Percentiles rank a stretch among this genome's conserved stretches.
Conservation (phyloP, 2,329 filamentous ascomycete species). For the Colletotrichum scovillei region DNA sequence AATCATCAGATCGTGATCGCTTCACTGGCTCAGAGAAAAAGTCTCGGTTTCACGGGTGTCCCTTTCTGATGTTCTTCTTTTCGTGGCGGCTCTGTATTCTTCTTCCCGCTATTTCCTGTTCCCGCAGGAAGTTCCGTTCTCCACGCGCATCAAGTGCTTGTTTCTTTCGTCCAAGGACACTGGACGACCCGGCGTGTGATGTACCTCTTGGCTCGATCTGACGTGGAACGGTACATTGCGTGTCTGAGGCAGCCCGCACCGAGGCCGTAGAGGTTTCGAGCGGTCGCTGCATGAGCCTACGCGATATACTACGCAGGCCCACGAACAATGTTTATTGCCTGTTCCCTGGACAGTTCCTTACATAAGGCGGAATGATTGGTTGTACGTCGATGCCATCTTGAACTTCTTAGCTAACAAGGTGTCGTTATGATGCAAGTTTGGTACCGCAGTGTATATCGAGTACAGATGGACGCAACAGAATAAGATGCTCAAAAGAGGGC, state of each 20-base stretch:
- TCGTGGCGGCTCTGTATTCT: background rate
- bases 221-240: background rate
- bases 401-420: constrained; percentile 25
- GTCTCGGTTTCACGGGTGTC: background rate
- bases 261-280: constrained; percentile 32
- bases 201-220: constrained; percentile 22
- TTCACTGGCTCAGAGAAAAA: background rate
- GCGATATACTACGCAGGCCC: no score
- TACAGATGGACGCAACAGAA: background rate
- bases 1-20: constrained; percentile 11
- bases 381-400: background rate
- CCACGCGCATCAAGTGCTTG: constrained; percentile 22
- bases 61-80: background rate
- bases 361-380: background rate
- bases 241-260: constrained; percentile 25
- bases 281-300: background rate
- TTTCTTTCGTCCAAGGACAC: constrained; percentile 29
- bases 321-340: background rate
- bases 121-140: background rate
- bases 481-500: background rate
- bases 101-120: background rate
- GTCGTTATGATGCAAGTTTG: constrained; percentile 12
- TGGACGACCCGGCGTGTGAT: constrained; percentile 28
- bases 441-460: background rate
- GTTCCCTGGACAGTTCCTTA: constrained; percentile 4